Evolutionary conservation across 345 rosid species (phyloP), one percentile per base, ranked within the genome.

Genomic region (Toxicodendron radicans): DNA sequence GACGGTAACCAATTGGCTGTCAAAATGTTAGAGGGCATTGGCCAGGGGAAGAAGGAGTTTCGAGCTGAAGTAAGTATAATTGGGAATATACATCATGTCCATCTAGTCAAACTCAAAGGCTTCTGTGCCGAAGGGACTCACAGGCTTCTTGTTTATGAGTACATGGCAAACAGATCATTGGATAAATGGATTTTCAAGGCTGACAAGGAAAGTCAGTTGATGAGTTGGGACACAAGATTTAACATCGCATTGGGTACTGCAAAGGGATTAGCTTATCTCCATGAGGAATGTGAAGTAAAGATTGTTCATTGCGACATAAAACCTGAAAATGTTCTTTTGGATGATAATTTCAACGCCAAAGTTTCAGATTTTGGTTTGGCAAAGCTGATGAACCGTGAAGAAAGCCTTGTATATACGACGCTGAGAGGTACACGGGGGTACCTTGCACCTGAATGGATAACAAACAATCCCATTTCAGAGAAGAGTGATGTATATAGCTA

Each of bases 71-170:
- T 88, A 5, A 80, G 80, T 45, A 81, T 71, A 32, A 88, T 88
- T 2, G 91, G 91, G 23, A 79, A 83, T 49, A 61, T 83, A 45
- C 91, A 86, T 71, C 91, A 88, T 73, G 77, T 84, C 38, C 86
- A 85, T 72, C 79, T 88, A 38, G 91, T 82, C 73, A 86, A 77
- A 80, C 85, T 88, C 43, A 88, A 79, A 78, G 91, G 89, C 65
- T 88, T 84, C 82, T 88, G 91, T 46, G 65, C 76, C 0, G 89
- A 88, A 74, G 84, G 88, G 51, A 16, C 46, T 32, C 84, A 88
- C 61, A 68, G 85, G 66, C 91, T 88, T 76, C 91, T 88, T 45
- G 91, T 81, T 48, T 88, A 88, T 2, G 91, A 86, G 82, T 86
- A 75, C 87, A 75, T 88, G 88, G 83, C 35, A 24, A 88, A 85